Percentiles rank a stretch among this genome's conserved stretches.
phyloP scores from a whole-genome alignment of 352 stramenopile genomes.

The Blastocystis sp. region DNA sequence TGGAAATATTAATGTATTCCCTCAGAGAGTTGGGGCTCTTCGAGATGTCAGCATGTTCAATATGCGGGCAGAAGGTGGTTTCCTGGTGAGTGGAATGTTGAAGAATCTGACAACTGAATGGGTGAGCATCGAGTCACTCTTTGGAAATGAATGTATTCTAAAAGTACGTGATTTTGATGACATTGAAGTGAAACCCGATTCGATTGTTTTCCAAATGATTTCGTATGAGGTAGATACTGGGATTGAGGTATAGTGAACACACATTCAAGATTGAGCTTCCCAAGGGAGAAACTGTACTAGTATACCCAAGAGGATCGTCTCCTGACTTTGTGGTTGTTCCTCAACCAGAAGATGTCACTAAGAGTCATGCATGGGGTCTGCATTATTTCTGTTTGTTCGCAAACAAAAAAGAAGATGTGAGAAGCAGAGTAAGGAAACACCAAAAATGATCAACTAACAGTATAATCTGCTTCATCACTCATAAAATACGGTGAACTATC shows the following conservation, averaged over 20 bases:
- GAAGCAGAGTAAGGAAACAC: not conserved
- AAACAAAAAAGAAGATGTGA: not conserved
- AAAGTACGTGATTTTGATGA: conserved; percentile 1
- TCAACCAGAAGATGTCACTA: conserved; percentile 3
- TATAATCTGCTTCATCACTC: not conserved
- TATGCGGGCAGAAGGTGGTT: conserved; percentile 25
- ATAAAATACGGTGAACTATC: not conserved
- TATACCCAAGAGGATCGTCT: not conserved
- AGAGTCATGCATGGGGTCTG: conserved; percentile 19
- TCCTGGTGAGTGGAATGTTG: not conserved
- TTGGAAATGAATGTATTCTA: conserved; percentile 29
- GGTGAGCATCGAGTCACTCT: not conserved
- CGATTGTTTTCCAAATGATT: not conserved
- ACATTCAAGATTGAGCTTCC: not conserved
- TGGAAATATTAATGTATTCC: conserved; percentile 41
- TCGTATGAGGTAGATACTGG: not conserved
- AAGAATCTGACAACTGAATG: not conserved
- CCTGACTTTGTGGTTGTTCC: not conserved
- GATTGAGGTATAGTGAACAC: not conserved
- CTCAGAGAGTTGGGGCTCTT: not conserved
- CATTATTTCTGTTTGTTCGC: not conserved
- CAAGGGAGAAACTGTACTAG: not conserved
- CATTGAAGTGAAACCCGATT: not conserved
- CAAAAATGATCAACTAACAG: not conserved
- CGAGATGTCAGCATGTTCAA: not conserved